Conservation (phyloP, 306 rosid genomes). For the Herpetospermum pedunculosum region DNA sequence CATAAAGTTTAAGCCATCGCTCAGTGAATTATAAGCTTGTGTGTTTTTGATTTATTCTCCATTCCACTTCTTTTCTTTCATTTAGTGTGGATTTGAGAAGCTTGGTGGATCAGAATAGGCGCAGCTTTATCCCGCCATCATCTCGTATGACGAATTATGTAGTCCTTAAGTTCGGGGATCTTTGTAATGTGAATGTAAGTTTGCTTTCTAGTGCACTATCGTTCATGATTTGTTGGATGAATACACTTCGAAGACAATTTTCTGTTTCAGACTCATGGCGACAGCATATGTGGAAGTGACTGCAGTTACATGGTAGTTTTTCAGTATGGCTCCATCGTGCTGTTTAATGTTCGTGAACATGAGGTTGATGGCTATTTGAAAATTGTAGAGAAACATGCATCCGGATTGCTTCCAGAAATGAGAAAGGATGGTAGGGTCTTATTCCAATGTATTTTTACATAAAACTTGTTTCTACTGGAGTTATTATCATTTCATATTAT, state of each 20-base stretch:
- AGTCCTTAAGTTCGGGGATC: constrained; percentile 72
- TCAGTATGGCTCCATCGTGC: constrained; percentile 88
- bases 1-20: neutral
- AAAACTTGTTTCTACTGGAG: neutral
- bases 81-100: constrained; percentile 86
- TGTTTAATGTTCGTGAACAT: constrained; percentile 70
- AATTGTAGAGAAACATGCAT: constrained; percentile 67
- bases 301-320: constrained; percentile 83
- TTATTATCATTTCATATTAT: neutral
- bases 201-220: neutral
- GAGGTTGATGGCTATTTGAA: constrained; percentile 65
- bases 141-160: constrained; percentile 91
- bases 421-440: constrained; percentile 89
- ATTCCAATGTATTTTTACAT: neutral
- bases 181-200: constrained; percentile 42
- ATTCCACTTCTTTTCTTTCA: neutral
- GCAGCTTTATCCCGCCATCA: constrained; percentile 68
- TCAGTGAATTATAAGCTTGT: neutral
- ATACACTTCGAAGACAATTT: neutral
- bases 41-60: neutral
- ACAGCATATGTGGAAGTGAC: constrained; percentile 60
- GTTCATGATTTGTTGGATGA: neutral
- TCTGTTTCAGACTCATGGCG: constrained; percentile 51
- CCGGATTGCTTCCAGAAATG: constrained; percentile 90
- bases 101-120: constrained; percentile 84